These are phyloP conservation scores for Sporisorium graminicola DNA, from an alignment of 1,284 basidiomycete genomes.

Conservation along the genomic window DNA sequence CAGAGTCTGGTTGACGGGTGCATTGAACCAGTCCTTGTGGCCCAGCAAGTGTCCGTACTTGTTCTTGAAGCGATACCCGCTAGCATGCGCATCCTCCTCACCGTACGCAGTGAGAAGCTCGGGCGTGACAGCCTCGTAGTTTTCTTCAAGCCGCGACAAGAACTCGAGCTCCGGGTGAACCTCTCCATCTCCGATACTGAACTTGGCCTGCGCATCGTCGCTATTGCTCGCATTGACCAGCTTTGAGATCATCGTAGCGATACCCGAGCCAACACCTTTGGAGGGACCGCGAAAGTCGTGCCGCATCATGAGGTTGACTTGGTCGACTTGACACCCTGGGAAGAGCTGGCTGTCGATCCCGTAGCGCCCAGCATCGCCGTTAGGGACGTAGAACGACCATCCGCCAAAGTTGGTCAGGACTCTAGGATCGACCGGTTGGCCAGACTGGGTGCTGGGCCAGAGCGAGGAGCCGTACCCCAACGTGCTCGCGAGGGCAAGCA, in stretches of 20 bases:
- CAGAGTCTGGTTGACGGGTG: constrained; percentile 16
- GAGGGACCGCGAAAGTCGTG: constrained; percentile 35
- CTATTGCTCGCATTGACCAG: constrained; percentile 18
- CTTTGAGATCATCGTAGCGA: constrained; percentile 24
- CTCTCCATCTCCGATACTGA: constrained; percentile 15
- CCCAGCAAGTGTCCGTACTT: constrained; percentile 20
- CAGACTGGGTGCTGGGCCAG: constrained; percentile 22
- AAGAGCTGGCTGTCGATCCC: constrained; percentile 7
- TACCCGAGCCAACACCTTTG: constrained; percentile 21
- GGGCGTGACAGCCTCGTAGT: constrained; percentile 17
- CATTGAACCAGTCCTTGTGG: constrained; percentile 23
- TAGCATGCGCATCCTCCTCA: constrained; percentile 16
- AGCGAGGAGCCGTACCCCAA: constrained; percentile 24
- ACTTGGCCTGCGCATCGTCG: constrained; percentile 7
- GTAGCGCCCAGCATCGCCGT: constrained; percentile 20
- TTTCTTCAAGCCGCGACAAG: constrained; percentile 11
- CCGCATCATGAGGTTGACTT: constrained; percentile 30
- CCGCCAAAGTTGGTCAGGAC: constrained; percentile 25
- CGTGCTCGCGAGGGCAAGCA: constrained; percentile 19
- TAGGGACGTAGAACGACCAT: constrained; percentile 30
- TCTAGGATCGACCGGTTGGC: constrained; percentile 16
- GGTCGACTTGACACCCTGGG: constrained; percentile 18
- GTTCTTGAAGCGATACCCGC: constrained; percentile 23
- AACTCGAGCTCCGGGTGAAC: constrained; percentile 23
- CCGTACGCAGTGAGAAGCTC: constrained; percentile 31